Evolutionary conservation across 108 stramenopile species (phyloP), one percentile per base, ranked within the genome.

Genomic region (Schizochytrium sp.): DNA sequence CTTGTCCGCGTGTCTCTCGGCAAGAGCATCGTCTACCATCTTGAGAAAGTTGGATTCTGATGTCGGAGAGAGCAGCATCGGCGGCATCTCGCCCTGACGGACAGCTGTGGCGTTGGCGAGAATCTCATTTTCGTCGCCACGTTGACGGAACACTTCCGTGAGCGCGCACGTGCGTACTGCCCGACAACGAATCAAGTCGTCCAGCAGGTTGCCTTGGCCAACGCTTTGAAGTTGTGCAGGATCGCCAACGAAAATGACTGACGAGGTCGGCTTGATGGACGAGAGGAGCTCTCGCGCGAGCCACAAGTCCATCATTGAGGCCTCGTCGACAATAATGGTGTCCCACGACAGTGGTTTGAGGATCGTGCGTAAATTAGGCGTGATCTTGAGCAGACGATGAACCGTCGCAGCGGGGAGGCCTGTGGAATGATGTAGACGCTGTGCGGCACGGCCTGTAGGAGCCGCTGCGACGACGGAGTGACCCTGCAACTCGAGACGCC

Each of bases 251-350:
- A 88, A 34, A 4, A 88, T 51, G 28, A 88, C 41, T 19, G 53
- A n/a, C 18, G 87, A 21, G 5, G 58, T 23, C 58, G 23, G 5
- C 58, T 5, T 1, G 16, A 88, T 12, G 4, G 88, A 29, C 29
- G 21, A 48, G 57, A 88, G 48, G 2, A 88, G 88, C 29, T 10
- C 16, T 19, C 25, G 12, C 18, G 51, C 71, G 14, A 88, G 72
- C 16, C 5, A 16, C 55, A 48, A 25, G 12, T 72, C 72, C 5
- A 88, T 29, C 88, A 88, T 88, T 21, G 53, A 57, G 8, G 63
- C 53, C 72, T 88, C 88, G 57, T 88, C 88, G 47, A 88, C 88
- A 18, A 88, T 16, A 5, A 88, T 0, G n/a, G 88, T 71, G 57
- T 88, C 88, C 16, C 4, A 5, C 5, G 53, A 5, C 8, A 88